phyloP scores from a whole-genome alignment of 1,139 yeast species.

The Tardiomyces digboiensis region DNA sequence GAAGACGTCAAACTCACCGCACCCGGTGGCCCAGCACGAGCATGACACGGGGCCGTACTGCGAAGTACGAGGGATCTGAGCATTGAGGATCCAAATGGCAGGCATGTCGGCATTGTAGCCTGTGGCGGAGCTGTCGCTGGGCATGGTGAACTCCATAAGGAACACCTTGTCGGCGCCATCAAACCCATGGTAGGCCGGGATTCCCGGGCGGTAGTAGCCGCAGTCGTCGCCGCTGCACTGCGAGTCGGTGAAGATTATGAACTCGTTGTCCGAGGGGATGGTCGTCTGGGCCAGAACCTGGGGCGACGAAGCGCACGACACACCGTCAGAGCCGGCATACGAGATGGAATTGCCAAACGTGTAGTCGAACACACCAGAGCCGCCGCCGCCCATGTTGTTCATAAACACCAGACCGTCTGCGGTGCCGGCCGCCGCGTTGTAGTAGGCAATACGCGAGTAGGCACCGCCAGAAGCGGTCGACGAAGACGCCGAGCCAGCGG shows the following conservation, averaged over 20 bases:
- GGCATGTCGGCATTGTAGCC: conserved; percentile 75
- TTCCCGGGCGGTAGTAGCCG: conserved; percentile 79
- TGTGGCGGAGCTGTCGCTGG: conserved; percentile 33
- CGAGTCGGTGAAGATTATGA: conserved; percentile 61
- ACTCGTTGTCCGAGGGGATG: conserved; percentile 65
- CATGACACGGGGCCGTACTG: conserved; percentile 75
- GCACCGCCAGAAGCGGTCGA: conserved; percentile 27
- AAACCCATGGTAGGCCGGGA: conserved; percentile 91
- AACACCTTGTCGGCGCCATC: conserved; percentile 63
- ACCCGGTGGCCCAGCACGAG: conserved; percentile 95
- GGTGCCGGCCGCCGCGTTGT: conserved; percentile 43
- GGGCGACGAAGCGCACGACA: conserved; percentile 50
- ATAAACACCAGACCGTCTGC: conserved; percentile 70
- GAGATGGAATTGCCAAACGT: conserved; percentile 88
- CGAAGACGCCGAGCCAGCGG: conserved; percentile 8
- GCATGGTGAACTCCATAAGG: conserved; percentile 88
- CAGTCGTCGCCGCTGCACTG: conserved; percentile 58
- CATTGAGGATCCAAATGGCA: conserved; percentile 91
- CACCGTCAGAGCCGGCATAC: conserved; percentile 67
- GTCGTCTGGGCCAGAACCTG: conserved; percentile 55
- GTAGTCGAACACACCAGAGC: conserved; percentile 77
- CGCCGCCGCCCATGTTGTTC: conserved; percentile 64
- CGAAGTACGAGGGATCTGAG: conserved; percentile 87
- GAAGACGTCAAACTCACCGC: conserved; percentile 93
- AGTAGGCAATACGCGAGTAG: conserved; percentile 76